These are phyloP conservation scores for Phytopythium sindhum DNA, from an alignment of 352 stramenopile genomes.

Conservation along the genomic window DNA sequence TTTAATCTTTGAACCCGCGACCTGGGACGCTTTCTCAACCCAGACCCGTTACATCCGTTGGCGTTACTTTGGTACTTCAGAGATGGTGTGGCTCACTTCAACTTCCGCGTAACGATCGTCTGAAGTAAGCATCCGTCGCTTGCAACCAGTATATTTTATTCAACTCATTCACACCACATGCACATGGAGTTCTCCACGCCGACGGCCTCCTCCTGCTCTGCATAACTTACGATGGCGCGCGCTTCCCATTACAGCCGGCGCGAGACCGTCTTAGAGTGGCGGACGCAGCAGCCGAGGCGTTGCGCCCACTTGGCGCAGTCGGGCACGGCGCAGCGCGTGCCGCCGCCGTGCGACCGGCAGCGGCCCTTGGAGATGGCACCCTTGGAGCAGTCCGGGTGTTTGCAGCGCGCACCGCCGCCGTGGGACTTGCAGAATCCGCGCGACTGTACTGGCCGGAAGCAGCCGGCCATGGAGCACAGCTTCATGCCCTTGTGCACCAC, in stretches of 20 bases:
- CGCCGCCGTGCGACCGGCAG: slow-evolving; percentile 50
- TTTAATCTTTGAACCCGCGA: neutral
- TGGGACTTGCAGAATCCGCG: slow-evolving; percentile 60
- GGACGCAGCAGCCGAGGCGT: slow-evolving; percentile 37
- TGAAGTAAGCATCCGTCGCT: neutral
- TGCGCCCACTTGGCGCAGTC: slow-evolving; percentile 48
- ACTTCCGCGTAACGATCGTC: neutral
- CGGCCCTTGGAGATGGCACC: slow-evolving; percentile 48
- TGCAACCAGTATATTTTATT: neutral
- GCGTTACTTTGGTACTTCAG: neutral
- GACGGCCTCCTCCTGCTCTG: neutral
- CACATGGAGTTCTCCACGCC: neutral
- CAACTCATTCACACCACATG: neutral
- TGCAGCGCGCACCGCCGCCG: slow-evolving; percentile 50
- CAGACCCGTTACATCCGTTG: neutral
- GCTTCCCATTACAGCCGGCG: neutral
- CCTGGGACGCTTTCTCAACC: neutral
- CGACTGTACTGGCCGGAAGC: slow-evolving; percentile 43
- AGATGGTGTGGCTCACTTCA: neutral
- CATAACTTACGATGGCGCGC: neutral
- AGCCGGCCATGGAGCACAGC: slow-evolving; percentile 31
- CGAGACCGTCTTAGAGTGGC: slow-evolving; percentile 33
- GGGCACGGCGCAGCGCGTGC: slow-evolving; percentile 39
- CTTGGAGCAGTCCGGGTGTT: slow-evolving; percentile 42
- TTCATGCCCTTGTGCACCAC: slow-evolving; percentile 44